Base-by-base conservation (phyloP, 805 yeast species). In the Barnettozyma wickerhamii region DNA sequence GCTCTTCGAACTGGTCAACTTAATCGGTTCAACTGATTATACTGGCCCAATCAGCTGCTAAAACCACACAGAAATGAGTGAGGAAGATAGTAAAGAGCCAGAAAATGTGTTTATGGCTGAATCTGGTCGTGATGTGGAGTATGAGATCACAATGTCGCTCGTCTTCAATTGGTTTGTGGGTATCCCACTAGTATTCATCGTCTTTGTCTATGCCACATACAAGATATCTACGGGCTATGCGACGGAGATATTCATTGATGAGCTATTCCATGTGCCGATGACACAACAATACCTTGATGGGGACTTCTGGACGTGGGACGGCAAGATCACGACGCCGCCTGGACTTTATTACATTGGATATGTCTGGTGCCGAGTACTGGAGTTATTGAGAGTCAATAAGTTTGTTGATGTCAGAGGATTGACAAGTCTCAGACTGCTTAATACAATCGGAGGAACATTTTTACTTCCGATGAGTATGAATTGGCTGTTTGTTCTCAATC, bases 311-410 rank as follows among this genome's bases (percentile, higher is more conserved):
- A 53, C 65, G 1, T 89, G 96, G 96, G 88, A 93, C 59, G 72
- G 79, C 10, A 90, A 91, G 56, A 88, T 93, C 57, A 91, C 99
- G 2, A 93, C 99, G 0, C 99, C 99, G 1, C 98, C 98, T 1
- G 99, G 98, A 0, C 65, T 91, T 14, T 91, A 93, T 57, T 37
- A 70, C 3, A 46, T 79, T 10, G 74, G 75, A 2, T 64, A 60
- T 49, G 7, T 64, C 1, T 64, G 62, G 50, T 50, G 64, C 17
- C 53, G 59, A 29, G 38, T 63, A 28, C 31, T 46, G 14, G 19
- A 52, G 21, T 27, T 50, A 7, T 32, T 54, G 46, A 51, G 53
- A 41, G 10, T 45, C 20, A 48, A 59, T 4, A 36, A 19, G 15
- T 15, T 41, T 12, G 45, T 64, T 44, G 41, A 61, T 21, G 48